Evolutionary conservation across 2,329 filamentous ascomycete genomes (phyloP).

Genomic region (Purpureocillium lavendulum): DNA sequence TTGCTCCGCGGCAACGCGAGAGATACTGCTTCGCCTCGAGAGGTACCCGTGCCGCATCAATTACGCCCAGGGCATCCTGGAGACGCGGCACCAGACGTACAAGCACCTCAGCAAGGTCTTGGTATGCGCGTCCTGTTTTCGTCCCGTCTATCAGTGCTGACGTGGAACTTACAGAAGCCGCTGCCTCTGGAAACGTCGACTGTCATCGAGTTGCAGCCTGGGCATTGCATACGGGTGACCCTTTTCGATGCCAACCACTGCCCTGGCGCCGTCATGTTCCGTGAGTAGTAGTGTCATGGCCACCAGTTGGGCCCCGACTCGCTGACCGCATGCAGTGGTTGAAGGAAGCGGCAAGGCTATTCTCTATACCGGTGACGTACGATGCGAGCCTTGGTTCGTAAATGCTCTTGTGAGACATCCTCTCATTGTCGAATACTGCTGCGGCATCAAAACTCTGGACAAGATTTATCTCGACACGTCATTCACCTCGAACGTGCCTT

Average conservation of each 20-base stretch:
- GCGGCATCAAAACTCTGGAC: conserved; percentile 59
- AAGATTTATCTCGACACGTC: conserved; percentile 88
- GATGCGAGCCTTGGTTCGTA: conserved; percentile 82
- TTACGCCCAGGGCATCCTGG: conserved; percentile 67
- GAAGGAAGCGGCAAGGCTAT: conserved; percentile 65
- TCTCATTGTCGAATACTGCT: conserved; percentile 63
- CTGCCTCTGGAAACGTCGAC: conserved; percentile 78
- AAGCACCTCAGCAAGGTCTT: conserved; percentile 65
- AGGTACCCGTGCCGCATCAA: conserved; percentile 75
- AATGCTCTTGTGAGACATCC: conserved; percentile 65
- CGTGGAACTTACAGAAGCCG: conserved; percentile 48
- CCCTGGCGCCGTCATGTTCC: conserved; percentile 82
- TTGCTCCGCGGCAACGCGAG: conserved; percentile 75
- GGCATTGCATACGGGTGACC: conserved; percentile 66
- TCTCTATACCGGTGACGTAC: conserved; percentile 82
- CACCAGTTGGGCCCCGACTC: background rate
- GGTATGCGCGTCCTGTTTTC: conserved; percentile 24
- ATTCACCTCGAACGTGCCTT: conserved; percentile 41
- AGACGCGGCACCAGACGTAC: conserved; percentile 67
- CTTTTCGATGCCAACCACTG: conserved; percentile 91
- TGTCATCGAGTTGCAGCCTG: conserved; percentile 62
- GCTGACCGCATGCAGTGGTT: conserved; percentile 46
- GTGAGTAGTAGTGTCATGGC: conserved; percentile 29
- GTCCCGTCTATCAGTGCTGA: background rate
- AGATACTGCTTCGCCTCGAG: conserved; percentile 74